A percentile compares a stretch with the other conserved stretches of the same genome.
These are phyloP conservation scores for Tagetes patula DNA, from an alignment of 129 eudicot genomes.

Conservation along the genomic window DNA sequence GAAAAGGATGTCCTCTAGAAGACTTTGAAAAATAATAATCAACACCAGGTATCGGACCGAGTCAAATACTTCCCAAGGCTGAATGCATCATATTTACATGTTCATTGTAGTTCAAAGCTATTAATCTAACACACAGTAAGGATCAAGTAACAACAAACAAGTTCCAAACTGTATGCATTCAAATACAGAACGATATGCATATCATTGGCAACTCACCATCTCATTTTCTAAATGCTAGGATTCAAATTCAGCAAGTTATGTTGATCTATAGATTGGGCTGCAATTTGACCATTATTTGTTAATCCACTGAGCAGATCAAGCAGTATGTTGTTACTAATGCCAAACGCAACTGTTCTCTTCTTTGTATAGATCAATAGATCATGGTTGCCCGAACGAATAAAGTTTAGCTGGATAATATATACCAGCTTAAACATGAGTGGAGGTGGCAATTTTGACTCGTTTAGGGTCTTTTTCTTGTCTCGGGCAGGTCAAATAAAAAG, in stretches of 20 bases:
- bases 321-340: conserved; percentile 79
- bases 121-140: neutral
- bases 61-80: conserved; percentile 28
- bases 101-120: neutral
- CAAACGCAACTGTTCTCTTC: conserved; percentile 76
- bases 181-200: neutral
- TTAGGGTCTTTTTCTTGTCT: neutral
- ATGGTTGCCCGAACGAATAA: conserved; percentile 42
- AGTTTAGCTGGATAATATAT: neutral
- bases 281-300: conserved; percentile 71
- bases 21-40: conserved; percentile 26
- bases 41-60: conserved; percentile 25
- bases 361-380: conserved; percentile 48
- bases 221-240: neutral
- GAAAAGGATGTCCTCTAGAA: conserved; percentile 27
- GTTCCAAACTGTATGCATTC: conserved; percentile 6
- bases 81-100: conserved; percentile 10
- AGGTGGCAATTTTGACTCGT: neutral
- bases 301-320: conserved; percentile 80
- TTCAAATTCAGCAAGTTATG: conserved; percentile 27
- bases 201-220: neutral
- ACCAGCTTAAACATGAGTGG: neutral
- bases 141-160: neutral
- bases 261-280: conserved; percentile 72
- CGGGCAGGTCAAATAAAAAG: neutral